Percentiles rank a stretch among this genome's conserved stretches.
Evolutionary conservation across 2,329 filamentous ascomycete genomes (phyloP).

Genomic region (Xylaria sp.): DNA sequence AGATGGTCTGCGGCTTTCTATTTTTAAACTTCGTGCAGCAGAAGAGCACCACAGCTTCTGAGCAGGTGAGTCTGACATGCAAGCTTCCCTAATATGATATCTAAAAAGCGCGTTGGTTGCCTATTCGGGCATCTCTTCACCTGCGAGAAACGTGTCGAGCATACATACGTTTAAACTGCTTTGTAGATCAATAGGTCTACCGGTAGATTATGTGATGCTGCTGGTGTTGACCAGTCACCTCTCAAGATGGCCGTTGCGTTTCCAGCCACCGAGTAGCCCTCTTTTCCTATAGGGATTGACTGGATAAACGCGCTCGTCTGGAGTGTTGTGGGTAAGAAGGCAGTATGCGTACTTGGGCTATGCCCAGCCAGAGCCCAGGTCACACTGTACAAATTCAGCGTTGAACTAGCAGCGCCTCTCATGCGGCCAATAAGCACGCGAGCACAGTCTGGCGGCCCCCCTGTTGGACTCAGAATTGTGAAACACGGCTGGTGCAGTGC

Average conservation of each 20-base stretch:
- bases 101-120: slow-evolving; percentile 5
- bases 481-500: slow-evolving; percentile 63
- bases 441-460: slow-evolving; percentile 23
- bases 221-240: background rate
- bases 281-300: background rate
- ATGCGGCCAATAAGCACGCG: slow-evolving; percentile 40
- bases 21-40: background rate
- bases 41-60: background rate
- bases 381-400: background rate
- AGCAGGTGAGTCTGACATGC: background rate
- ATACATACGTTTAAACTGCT: background rate
- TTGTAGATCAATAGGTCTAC: background rate
- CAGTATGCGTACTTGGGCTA: background rate
- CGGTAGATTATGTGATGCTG: background rate
- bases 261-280: background rate
- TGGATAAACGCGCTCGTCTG: slow-evolving; percentile 2
- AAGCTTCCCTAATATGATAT: background rate
- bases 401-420: slow-evolving; percentile 35
- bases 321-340: background rate
- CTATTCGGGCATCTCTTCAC: slow-evolving; percentile 7
- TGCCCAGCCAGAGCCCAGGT: background rate
- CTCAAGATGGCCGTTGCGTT: background rate
- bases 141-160: background rate
- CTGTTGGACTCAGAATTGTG: slow-evolving; percentile 45
- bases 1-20: slow-evolving; percentile 9